Conservation (phyloP, 129 eudicot species). For the Oenanthe sinensis region DNA sequence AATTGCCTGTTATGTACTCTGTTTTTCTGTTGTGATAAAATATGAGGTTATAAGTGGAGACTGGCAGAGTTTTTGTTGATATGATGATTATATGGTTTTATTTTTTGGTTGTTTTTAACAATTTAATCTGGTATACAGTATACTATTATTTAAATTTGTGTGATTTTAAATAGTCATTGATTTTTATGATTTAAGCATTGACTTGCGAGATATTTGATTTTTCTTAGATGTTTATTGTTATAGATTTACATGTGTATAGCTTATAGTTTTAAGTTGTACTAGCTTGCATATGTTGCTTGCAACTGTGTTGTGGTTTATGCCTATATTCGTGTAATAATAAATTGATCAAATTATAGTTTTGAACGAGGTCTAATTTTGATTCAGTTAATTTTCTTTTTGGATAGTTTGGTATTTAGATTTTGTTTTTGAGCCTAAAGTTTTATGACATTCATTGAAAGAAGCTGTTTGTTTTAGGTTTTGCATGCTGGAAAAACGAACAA, state of each 20-base stretch:
- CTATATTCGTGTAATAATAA: no score
- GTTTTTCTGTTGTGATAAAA: neutral
- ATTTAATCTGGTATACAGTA: neutral
- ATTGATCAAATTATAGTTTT: no score
- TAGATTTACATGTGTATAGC: neutral
- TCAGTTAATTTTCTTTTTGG: no score
- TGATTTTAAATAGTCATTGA: neutral
- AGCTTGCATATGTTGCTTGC: neutral
- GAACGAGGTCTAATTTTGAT: neutral
- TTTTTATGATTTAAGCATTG: neutral
- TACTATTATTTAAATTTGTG: neutral
- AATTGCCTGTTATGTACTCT: neutral
- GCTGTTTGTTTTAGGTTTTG: conserved; percentile 35
- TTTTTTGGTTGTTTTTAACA: no score
- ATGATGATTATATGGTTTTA: no score
- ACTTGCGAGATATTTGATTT: neutral
- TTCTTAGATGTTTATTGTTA: neutral
- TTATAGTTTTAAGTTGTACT: neutral
- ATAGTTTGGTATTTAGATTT: neutral
- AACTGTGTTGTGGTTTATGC: neutral
- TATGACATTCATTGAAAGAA: neutral
- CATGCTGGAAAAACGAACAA: conserved; percentile 40
- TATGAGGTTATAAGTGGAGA: neutral
- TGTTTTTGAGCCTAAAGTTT: neutral
- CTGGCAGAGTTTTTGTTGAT: neutral